Evolutionary conservation across 2,329 filamentous ascomycete species (phyloP), one percentile per base, ranked within the genome.

Genomic region (Aspergillus candidus): DNA sequence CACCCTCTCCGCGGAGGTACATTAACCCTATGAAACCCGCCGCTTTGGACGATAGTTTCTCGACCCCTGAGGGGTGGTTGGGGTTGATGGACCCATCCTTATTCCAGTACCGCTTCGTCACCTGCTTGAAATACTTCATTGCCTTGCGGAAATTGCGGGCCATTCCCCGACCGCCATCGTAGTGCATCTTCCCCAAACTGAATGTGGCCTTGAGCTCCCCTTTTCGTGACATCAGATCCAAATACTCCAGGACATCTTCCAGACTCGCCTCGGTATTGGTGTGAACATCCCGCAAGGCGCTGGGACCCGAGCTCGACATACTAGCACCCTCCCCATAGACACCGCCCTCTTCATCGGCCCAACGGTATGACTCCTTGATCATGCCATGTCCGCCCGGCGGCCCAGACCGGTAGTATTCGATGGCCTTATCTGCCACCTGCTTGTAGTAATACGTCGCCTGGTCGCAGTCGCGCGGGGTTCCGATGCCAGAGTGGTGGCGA

Each of bases 271-370:
- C 85, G 1, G 85, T 80, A 60, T 93, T 86, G 3, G 88, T 87
- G 52, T 85, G 83, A 1, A 82, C 81, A 14, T 82, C 80, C 50
- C 83, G 82, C 57, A 84, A 78, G 4, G 89, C 88, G 61, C 94
- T 90, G 44, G 79, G 76, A 4, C 93, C 93, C 0, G 93, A 85
- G 61, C 89, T 96, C 17, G 84, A 84, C 32, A 84, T 87, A 61
- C 91, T 97, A 11, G 93, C 93, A 3, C 93, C 94, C 67, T 95
- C 88, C 37, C 93, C 94, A 62, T 96, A 98, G 6, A 95, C 85
- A 35, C 93, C 93, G 6, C 93, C 94, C 27, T 84, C 74, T 38
- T 96, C 88, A 59, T 98, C 94, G 3, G 89, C 87, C 57, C 96
- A 86, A 44, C 88, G 81, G 70, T 87, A 94, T 6, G 84, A 80